phyloP scores from a whole-genome alignment of 768 basidiomycete species.

The Russula abietina region DNA sequence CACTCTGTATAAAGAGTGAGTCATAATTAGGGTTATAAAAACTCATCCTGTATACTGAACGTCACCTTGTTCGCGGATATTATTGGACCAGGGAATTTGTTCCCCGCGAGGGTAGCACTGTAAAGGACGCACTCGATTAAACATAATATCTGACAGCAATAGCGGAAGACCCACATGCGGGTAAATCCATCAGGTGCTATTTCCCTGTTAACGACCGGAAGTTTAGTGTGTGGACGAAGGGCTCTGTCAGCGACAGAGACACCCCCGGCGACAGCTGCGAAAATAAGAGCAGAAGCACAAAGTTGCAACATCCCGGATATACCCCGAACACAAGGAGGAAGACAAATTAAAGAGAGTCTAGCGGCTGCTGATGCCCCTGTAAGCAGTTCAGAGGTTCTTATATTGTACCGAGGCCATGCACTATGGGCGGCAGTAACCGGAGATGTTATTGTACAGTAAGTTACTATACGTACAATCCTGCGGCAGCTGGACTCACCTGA shows the following conservation, averaged over 20 bases:
- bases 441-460: no score
- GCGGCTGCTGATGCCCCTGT: no score
- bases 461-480: no score
- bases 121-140: background rate
- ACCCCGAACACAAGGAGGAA: no score
- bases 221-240: background rate
- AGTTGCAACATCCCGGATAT: background rate
- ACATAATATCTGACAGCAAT: background rate
- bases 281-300: background rate
- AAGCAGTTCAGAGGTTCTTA: no score
- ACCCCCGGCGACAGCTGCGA: background rate
- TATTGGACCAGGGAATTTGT: constrained; percentile 3
- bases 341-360: no score
- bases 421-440: no score
- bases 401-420: no score
- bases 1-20: background rate
- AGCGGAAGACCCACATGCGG: constrained; percentile 15
- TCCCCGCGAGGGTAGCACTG: background rate
- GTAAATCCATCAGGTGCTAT: constrained; percentile 27
- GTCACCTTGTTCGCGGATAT: constrained; percentile 3
- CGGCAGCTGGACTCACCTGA: no score
- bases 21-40: background rate
- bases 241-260: no score
- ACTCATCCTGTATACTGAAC: background rate
- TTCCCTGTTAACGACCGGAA: background rate